Evolutionary conservation across 176 grass and related monocot species (phyloP).

Genomic region (Chloris gayana): DNA sequence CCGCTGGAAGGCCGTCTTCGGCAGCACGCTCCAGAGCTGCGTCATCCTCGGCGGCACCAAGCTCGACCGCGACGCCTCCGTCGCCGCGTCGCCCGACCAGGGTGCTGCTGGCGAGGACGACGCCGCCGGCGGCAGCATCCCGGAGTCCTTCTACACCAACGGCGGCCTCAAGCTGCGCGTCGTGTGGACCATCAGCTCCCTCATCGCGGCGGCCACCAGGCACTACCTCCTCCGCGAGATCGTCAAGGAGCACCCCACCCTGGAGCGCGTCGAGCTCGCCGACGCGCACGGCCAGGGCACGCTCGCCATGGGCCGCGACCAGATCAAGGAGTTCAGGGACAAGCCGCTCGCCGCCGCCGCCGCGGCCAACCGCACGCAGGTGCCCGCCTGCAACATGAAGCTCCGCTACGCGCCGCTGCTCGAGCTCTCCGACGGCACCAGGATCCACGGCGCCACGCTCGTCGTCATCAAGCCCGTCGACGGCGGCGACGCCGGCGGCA

Average conservation of each 20-base stretch:
- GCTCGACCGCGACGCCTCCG: slow-evolving; percentile 29
- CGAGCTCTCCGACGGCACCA: slow-evolving; percentile 64
- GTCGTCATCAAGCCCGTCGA: slow-evolving; percentile 75
- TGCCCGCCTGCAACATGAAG: slow-evolving; percentile 86
- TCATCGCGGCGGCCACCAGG: slow-evolving; percentile 74
- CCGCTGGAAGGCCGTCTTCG: slow-evolving; percentile 77
- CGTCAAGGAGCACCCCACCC: slow-evolving; percentile 78
- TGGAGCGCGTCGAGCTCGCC: slow-evolving; percentile 62
- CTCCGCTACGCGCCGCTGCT: slow-evolving; percentile 72
- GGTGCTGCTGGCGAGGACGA: not conserved
- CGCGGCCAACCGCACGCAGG: slow-evolving; percentile 65
- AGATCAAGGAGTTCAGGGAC: slow-evolving; percentile 74
- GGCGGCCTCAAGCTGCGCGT: slow-evolving; percentile 79
- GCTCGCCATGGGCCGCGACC: slow-evolving; percentile 54
- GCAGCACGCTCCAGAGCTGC: slow-evolving; percentile 68
- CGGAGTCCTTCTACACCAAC: slow-evolving; percentile 81
- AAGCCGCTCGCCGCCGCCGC: slow-evolving; percentile 61
- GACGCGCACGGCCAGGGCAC: slow-evolving; percentile 75
- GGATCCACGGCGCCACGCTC: slow-evolving; percentile 77
- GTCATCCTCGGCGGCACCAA: slow-evolving; percentile 72
- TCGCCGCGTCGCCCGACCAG: not conserved
- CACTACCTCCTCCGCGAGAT: slow-evolving; percentile 85
- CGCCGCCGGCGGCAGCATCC: slow-evolving; percentile 55
- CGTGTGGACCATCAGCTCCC: slow-evolving; percentile 81
- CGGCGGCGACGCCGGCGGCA: slow-evolving; percentile 48